Base-by-base conservation (phyloP, 495 filamentous ascomycete species). In the Neurospora sp. region DNA sequence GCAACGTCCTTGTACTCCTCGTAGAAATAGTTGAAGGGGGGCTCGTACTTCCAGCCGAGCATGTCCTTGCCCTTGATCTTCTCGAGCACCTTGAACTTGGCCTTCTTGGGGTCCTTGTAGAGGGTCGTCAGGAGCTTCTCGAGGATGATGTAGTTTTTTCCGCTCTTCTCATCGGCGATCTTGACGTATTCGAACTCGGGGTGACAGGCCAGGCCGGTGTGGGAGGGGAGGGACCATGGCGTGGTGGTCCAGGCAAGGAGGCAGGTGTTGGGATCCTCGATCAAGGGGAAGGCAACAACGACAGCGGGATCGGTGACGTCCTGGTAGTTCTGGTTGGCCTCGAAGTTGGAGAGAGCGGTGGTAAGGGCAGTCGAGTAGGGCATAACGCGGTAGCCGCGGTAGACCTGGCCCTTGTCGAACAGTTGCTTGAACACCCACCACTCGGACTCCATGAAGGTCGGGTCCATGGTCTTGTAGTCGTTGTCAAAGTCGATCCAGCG, bases 401-500 rank as follows among this genome's bases (percentile, higher is more conserved):
- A 98, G 43, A 97, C 93, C 54, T 90, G 86, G 37, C 89, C 92
- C 83, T 97, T 97, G 78, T 96, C 92, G 78, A 91, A 95, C 28
- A 98, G 86, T 78, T 94, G 89, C 82, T 94, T 96, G 86, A 97
- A 97, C 54, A 96, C 92, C 94, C 94, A 98, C 94, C 94, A 98
- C 54, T 93, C 89, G 0, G 92, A 93, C 83, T 97, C 95, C 95
- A 98, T 98, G 84, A 95, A 98, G n/a, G 83, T 88, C 2, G 90
- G 85, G 81, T 98, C 91, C 94, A 97, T 97, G 17, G 93, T 96
- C 91, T 98, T 98, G 86, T 98, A 98, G 78, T 97, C 94, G 78
- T 97, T 96, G 82, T 98, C 96, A 74, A 98, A 97, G 83, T 99
- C 96, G 77, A 98, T 94, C 96, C 96, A 99, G 71, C 96, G 92